Base-by-base conservation (phyloP, 1,284 basidiomycete genomes). In the Phaffia rhodozyma region DNA sequence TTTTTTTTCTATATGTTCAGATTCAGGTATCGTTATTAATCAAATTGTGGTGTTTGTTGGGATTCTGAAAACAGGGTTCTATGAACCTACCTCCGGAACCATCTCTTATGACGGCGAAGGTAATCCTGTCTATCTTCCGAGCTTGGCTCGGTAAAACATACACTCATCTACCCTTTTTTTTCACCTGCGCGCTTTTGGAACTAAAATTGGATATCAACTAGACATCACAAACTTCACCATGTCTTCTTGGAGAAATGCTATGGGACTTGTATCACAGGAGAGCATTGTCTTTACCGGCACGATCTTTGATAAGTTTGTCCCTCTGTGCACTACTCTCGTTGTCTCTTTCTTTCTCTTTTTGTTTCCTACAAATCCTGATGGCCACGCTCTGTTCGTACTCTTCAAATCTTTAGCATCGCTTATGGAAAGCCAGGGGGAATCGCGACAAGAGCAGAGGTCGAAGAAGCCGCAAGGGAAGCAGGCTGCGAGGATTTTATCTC, bases 21-120 rank as follows among this genome's bases (percentile, higher is more conserved):
- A 11, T 2, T 43, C 5, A 16, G 16, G 5, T 11, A 7, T 43
- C 16, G 38, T 16, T 43, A 16, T 7, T 16, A 2, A 16, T 43
- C 13, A 2, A 43, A 16, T 43, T 16, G 2, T 43, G 38, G 7
- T 5, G 16, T 43, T 5, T 43, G 13, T 43, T 16, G 5, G 38
- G 13, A 16, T 7, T 43, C 13, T 11, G 16, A 43, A 5, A 16
- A 43, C 13, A 43, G 38, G 64, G 13, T 97, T 90, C 78, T 98
- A 97, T 74, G 93, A 97, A 72, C 93, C 94, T 1, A 78, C 85
- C 32, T 76, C 80, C 47, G 96, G 96, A 0, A 83, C 80, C 60
- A 82, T 97, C 57, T 85, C 85, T 0, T 91, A 87, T 68, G 87
- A 93, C 71, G 91, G 89, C 3, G 82, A 86, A 78, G 90, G 91